Base-by-base conservation (phyloP, 768 basidiomycete genomes). In the Brasilioporus rufonigricans region DNA sequence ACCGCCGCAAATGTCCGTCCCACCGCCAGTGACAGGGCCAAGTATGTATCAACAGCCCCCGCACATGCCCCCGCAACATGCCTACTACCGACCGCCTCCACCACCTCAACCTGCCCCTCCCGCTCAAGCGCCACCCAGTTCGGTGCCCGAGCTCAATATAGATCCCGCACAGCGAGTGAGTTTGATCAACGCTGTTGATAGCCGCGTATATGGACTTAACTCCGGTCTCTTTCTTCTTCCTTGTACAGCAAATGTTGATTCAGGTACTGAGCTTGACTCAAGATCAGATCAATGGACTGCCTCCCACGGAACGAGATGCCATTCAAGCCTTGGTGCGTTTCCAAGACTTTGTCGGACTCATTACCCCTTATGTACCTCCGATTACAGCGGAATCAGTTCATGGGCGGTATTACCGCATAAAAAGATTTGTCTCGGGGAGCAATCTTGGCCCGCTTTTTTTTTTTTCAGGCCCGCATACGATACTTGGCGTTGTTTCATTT, bases 191-290 rank as follows among this genome's bases (percentile, higher is more conserved):
- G 46, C 36, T 32, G 52, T 10, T 10, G 14, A 33, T 24, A 24
- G n/a, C n/a, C 5, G 12, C 23, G 18, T 14, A 12, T 19, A 13
- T 6, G 23, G 14, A 14, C 26, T 47, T 19, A 40, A 48, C 12
- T 4, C 51, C 23, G 36, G 24, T 23, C 19, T 5, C 12, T 21
- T 31, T 44, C 27, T 8, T n/a, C 8, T 14, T 16, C 9, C 27
- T 29, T 9, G 9, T 43, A 48, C 61, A 89, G 90, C 79, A 81
- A 32, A 89, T 96, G 85, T 68, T 97, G 50, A 79, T 92, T 71
- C 93, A 94, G 74, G 93, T 98, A 0, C 74, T 98, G 31, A 81
- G 78, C 56, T 70, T 98, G 66, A 87, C 88, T 1, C 85, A 78
- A 44, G 92, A 90, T 43, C 93, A 96, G 69, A 89, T 98, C 58